Evolutionary conservation across 441 rosid genomes (phyloP).

Genomic region (Macaranga tanarius): DNA sequence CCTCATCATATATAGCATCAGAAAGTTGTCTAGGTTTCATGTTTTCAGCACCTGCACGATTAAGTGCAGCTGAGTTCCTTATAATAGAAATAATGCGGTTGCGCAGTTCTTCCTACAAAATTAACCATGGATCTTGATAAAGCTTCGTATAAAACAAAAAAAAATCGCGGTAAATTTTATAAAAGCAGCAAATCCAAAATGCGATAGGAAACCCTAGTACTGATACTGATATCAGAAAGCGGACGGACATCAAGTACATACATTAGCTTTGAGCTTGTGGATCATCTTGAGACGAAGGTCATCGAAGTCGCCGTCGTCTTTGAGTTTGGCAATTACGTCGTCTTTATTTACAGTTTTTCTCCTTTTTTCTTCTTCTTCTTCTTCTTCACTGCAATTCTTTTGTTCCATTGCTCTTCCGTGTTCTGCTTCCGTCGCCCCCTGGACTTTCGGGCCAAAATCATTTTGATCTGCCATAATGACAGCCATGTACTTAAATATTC

Average conservation of each 20-base stretch:
- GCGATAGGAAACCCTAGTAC: slow-evolving; percentile 20
- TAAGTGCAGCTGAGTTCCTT: slow-evolving; percentile 69
- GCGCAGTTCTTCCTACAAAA: slow-evolving; percentile 73
- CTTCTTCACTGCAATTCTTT: slow-evolving; percentile 10
- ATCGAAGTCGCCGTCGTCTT: slow-evolving; percentile 93
- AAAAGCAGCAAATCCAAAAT: too few relatives aligned
- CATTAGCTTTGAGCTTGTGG: slow-evolving; percentile 83
- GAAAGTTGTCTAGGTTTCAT: slow-evolving; percentile 86
- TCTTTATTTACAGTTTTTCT: slow-evolving; percentile 45
- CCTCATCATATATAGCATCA: slow-evolving; percentile 74
- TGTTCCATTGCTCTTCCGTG: slow-evolving; percentile 10
- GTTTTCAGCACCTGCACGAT: slow-evolving; percentile 54
- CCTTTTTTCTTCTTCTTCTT: neutral
- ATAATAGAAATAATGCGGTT: slow-evolving; percentile 57
- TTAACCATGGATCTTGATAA: too few relatives aligned
- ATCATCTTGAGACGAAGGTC: slow-evolving; percentile 80
- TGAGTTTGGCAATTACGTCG: slow-evolving; percentile 70
- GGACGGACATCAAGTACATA: slow-evolving; percentile 17
- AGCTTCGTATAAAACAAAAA: too few relatives aligned
- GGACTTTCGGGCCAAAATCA: too few relatives aligned
- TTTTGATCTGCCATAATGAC: too few relatives aligned
- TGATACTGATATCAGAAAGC: neutral
- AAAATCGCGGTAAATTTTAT: too few relatives aligned
- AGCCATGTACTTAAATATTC: too few relatives aligned
- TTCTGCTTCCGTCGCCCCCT: too few relatives aligned